Conservation (phyloP, 345 rosid species). For the Populus tremula region DNA sequence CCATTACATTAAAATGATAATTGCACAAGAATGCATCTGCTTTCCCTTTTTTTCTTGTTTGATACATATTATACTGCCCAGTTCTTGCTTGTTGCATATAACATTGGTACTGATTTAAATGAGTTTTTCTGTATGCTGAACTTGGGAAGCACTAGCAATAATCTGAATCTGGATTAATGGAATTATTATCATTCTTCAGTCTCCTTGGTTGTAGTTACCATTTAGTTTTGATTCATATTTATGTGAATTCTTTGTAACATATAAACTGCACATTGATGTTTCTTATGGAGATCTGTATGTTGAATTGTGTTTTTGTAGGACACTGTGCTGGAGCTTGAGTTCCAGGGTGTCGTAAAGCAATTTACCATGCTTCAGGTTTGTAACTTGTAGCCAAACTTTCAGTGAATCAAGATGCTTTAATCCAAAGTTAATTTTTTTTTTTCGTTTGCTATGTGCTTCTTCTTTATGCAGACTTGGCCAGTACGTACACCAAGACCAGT, state of each 20-base stretch:
- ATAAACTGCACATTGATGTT: neutral
- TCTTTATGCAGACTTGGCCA: conserved; percentile 84
- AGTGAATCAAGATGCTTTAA: neutral
- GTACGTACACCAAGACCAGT: conserved; percentile 99
- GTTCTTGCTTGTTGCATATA: neutral
- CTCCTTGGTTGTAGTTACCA: neutral
- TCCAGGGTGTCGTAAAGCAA: conserved; percentile 90
- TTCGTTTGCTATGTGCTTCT: conserved; percentile 9
- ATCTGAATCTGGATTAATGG: neutral
- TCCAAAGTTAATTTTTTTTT: neutral
- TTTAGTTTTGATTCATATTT: neutral
- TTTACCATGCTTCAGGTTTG: conserved; percentile 98
- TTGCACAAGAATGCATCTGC: neutral
- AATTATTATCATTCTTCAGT: neutral
- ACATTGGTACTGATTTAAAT: neutral
- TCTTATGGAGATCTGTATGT: neutral
- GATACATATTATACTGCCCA: neutral
- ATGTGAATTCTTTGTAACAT: neutral
- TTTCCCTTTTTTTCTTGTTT: neutral
- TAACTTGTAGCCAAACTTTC: neutral
- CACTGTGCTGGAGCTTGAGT: conserved; percentile 93
- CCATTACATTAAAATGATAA: neutral
- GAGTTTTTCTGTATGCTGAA: neutral
- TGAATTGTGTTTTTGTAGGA: conserved; percentile 52
- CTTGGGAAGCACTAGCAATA: neutral